A percentile compares a stretch with the other conserved stretches of the same genome.
These are phyloP conservation scores for Vitis hybrid DNA, from an alignment of 177 flowering plant genomes.

Conservation along the genomic window DNA sequence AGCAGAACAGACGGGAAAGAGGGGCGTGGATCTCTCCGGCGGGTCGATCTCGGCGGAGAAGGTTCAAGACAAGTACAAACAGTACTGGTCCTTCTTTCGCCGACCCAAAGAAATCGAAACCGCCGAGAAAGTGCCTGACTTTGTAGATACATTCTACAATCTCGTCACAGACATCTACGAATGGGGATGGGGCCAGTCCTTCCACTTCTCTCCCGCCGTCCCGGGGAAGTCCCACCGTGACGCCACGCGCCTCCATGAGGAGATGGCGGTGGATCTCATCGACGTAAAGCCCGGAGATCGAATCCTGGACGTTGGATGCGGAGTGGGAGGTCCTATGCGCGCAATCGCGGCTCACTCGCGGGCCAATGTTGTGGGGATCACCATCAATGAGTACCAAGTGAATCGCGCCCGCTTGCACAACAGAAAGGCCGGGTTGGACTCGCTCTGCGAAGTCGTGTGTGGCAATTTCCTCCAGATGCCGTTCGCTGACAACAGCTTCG, in stretches of 20 bases:
- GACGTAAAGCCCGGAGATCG: constrained; percentile 47
- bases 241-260: constrained; percentile 80
- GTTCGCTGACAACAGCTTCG: constrained; percentile 58
- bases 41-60: constrained; percentile 86
- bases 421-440: constrained; percentile 74
- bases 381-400: constrained; percentile 93
- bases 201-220: constrained; percentile 84
- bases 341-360: constrained; percentile 81
- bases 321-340: constrained; percentile 95
- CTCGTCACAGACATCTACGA: constrained; percentile 95
- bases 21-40: constrained; percentile 74
- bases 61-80: constrained; percentile 70
- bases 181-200: constrained; percentile 98
- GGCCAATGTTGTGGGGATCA: constrained; percentile 78
- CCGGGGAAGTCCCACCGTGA: constrained; percentile 78
- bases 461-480: constrained; percentile 87
- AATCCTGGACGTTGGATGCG: constrained; percentile 86
- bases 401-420: constrained; percentile 70
- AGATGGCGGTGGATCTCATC: constrained; percentile 79
- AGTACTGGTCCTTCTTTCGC: constrained; percentile 93
- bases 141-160: constrained; percentile 93
- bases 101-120: constrained; percentile 86
- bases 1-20: constrained; percentile 81
- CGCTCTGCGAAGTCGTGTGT: constrained; percentile 81
- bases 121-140: constrained; percentile 76